These are phyloP conservation scores for Fusarium sp. DNA, from an alignment of 2,329 filamentous ascomycete species.

Conservation along the genomic window DNA sequence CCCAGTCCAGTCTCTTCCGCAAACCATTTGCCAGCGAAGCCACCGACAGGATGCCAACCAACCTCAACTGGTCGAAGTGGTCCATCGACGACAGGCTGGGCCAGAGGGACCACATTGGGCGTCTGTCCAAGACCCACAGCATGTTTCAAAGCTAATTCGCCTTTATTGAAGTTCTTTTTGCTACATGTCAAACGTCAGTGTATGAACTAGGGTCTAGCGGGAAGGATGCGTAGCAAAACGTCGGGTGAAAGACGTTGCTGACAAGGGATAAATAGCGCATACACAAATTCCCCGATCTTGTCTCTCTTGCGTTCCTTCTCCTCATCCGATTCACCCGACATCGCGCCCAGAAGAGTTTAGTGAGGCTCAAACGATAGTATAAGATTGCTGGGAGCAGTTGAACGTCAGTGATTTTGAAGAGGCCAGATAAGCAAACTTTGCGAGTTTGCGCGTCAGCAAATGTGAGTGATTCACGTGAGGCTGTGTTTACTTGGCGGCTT, in stretches of 20 bases:
- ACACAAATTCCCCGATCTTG: constrained; percentile 54
- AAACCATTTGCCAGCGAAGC: constrained; percentile 71
- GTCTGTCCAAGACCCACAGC: constrained; percentile 52
- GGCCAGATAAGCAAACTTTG: not conserved
- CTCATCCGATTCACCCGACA: constrained; percentile 28
- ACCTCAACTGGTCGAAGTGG: constrained; percentile 61
- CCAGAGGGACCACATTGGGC: constrained; percentile 53
- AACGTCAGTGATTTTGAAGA: not conserved
- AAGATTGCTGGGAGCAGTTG: too few species aligned
- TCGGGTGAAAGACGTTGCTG: not conserved
- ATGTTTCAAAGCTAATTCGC: constrained; percentile 56
- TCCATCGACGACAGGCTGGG: constrained; percentile 50
- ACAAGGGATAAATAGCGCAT: constrained; percentile 43
- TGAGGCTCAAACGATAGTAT: not conserved
- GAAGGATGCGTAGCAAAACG: not conserved
- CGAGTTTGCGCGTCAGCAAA: constrained; percentile 26
- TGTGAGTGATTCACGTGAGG: constrained; percentile 31
- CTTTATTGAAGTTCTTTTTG: constrained; percentile 54
- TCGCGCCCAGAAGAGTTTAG: not conserved
- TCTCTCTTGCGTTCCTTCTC: constrained; percentile 51
- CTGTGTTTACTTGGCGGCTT: constrained; percentile 15
- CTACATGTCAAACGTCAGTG: constrained; percentile 37
- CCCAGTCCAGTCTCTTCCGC: constrained; percentile 69
- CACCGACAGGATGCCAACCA: constrained; percentile 72
- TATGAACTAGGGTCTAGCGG: not conserved